phyloP scores from a whole-genome alignment of 2,329 filamentous ascomycete species.

The Xylariomycetidae sp. region DNA sequence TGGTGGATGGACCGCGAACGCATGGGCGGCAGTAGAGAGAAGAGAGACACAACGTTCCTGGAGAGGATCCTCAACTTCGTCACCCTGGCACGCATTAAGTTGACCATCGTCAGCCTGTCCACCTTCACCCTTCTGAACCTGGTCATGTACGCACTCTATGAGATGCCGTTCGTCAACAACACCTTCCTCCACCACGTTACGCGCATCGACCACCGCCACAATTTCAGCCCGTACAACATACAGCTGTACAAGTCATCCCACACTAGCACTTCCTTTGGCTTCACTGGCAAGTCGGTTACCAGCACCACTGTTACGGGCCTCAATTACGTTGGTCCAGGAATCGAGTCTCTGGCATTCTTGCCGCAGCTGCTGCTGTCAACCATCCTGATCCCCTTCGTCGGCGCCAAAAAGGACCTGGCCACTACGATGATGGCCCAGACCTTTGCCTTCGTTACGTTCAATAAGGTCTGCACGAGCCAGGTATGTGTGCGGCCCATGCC shows the following conservation, averaged over 20 bases:
- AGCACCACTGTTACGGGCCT: too few species aligned
- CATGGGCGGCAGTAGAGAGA: slow-evolving; percentile 20
- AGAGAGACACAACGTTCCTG: slow-evolving; percentile 18
- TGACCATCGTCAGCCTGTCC: slow-evolving; percentile 59
- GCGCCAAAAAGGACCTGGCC: slow-evolving; percentile 77
- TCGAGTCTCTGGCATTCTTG: slow-evolving; percentile 81
- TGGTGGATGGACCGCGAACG: slow-evolving; percentile 68
- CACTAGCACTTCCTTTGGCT: slow-evolving; percentile 20
- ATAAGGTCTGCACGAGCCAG: slow-evolving; percentile 98
- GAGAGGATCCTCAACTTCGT: slow-evolving; percentile 35
- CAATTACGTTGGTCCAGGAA: slow-evolving; percentile 18
- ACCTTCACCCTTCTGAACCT: slow-evolving; percentile 71
- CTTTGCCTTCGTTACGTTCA: slow-evolving; percentile 94
- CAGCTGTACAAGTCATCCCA: slow-evolving; percentile 83
- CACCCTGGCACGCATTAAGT: slow-evolving; percentile 47
- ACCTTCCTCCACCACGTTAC: slow-evolving; percentile 91
- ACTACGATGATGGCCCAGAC: slow-evolving; percentile 90
- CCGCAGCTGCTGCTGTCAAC: slow-evolving; percentile 81
- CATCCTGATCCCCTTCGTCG: slow-evolving; percentile 64
- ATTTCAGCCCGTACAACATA: slow-evolving; percentile 95
- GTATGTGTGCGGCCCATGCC: slow-evolving; percentile 40
- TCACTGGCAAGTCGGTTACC: too few species aligned
- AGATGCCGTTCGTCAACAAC: slow-evolving; percentile 74
- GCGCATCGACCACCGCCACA: slow-evolving; percentile 92
- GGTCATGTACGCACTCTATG: slow-evolving; percentile 76